A percentile compares a stretch with the other conserved stretches of the same genome.
Conservation (phyloP, 192 early-diverging fungal genomes). For the Backusella circina region DNA sequence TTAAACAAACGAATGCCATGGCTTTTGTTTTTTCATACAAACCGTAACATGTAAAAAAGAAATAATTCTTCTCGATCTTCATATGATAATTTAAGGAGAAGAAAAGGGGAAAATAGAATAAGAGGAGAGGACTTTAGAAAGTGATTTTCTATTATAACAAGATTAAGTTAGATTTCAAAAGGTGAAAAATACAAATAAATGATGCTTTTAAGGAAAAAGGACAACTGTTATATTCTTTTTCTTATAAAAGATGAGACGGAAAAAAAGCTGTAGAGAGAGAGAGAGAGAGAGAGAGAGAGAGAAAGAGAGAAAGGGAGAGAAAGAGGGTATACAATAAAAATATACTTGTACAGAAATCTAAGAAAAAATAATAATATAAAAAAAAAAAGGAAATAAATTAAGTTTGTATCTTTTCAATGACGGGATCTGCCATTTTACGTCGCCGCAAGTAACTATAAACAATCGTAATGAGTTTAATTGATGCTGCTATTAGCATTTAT, state of each 20-base stretch:
- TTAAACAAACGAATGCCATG: neutral
- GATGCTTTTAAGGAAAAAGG: neutral
- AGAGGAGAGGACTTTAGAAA: neutral
- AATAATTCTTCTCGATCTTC: neutral
- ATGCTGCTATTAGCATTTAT: neutral
- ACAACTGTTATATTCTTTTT: neutral
- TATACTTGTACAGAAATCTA: neutral
- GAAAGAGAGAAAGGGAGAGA: neutral
- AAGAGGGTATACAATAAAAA: neutral
- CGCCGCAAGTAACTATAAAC: conserved; percentile 18
- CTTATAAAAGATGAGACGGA: neutral
- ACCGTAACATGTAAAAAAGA: neutral
- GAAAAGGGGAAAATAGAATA: neutral
- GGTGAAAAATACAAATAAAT: neutral
- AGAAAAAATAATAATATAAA: neutral
- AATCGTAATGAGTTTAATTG: neutral
- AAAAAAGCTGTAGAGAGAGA: neutral
- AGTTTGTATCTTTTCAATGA: neutral
- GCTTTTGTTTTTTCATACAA: neutral
- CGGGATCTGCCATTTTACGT: conserved; percentile 18
- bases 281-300: neutral
- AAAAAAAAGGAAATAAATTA: neutral
- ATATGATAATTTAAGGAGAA: neutral
- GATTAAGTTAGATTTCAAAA: neutral
- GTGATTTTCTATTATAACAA: neutral